Conservation (phyloP, 371 early-diverging fungal genomes). For the Saksenaea vasiformis region DNA sequence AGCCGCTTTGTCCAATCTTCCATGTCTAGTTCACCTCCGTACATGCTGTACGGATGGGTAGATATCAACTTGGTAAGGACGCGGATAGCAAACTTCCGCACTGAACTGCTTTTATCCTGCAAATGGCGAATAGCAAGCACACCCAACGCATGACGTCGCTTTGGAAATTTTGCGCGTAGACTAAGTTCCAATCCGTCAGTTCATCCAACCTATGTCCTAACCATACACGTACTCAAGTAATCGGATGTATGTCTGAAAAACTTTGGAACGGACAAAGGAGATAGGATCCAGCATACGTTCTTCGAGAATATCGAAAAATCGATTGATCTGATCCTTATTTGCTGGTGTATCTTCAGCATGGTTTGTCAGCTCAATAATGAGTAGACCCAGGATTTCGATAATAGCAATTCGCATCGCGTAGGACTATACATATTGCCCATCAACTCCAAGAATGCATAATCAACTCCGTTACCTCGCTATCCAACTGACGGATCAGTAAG, state of each 20-base stretch:
- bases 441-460: neutral
- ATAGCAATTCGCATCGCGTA: slow-evolving; percentile 84
- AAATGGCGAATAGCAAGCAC: slow-evolving; percentile 75
- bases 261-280: slow-evolving; percentile 80
- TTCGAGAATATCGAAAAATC: slow-evolving; percentile 85
- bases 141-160: slow-evolving; percentile 74
- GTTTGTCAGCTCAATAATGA: slow-evolving; percentile 70
- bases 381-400: slow-evolving; percentile 83
- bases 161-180: slow-evolving; percentile 75
- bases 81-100: slow-evolving; percentile 89
- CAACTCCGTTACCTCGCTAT: slow-evolving; percentile 71
- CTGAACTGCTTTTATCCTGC: slow-evolving; percentile 87
- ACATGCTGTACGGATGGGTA: slow-evolving; percentile 88
- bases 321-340: slow-evolving; percentile 62
- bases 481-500: slow-evolving; percentile 78
- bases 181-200: slow-evolving; percentile 13
- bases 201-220: neutral
- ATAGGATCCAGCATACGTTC: slow-evolving; percentile 90
- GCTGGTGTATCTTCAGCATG: slow-evolving; percentile 63
- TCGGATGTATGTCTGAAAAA: slow-evolving; percentile 82
- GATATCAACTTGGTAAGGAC: slow-evolving; percentile 75
- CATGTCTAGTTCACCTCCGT: slow-evolving; percentile 79
- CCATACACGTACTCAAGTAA: slow-evolving; percentile 70
- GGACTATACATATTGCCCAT: slow-evolving; percentile 51
- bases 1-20: slow-evolving; percentile 67